phyloP scores from a whole-genome alignment of 352 stramenopile species.

The Phytophthora brassicae region DNA sequence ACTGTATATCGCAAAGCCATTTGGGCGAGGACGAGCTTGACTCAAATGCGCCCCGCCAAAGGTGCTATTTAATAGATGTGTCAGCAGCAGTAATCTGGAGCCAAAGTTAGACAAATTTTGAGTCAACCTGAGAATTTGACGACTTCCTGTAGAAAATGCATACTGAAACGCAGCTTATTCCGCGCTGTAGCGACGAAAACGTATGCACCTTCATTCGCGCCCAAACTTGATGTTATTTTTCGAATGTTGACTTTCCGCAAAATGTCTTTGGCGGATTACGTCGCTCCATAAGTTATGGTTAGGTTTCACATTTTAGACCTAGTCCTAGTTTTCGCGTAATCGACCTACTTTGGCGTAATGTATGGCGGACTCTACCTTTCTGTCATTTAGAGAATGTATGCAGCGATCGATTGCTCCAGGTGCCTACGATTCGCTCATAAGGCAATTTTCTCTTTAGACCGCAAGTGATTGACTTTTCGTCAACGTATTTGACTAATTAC shows the following conservation, averaged over 20 bases:
- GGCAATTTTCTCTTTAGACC: slow-evolving; percentile 24
- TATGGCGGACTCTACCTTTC: slow-evolving; percentile 2
- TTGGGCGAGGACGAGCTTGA: not conserved
- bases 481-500: slow-evolving; percentile 6
- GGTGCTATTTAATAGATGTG: too few relatives aligned
- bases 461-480: not conserved
- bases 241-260: slow-evolving; percentile 10
- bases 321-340: slow-evolving; percentile 23
- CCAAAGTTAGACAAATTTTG: too few relatives aligned
- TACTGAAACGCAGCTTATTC: too few relatives aligned
- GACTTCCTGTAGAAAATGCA: not conserved
- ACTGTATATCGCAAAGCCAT: slow-evolving; percentile 6
- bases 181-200: too few relatives aligned
- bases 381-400: slow-evolving; percentile 17
- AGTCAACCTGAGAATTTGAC: not conserved
- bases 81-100: too few relatives aligned
- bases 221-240: slow-evolving; percentile 7
- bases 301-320: not conserved
- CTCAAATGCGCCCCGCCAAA: too few relatives aligned
- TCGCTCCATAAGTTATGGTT: too few relatives aligned
- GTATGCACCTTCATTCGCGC: slow-evolving; percentile 14
- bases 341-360: slow-evolving; percentile 8
- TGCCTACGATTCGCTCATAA: slow-evolving; percentile 3
- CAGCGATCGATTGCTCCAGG: slow-evolving; percentile 15
- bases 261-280: slow-evolving; percentile 19